Conservation (phyloP, 345 rosid species). For the Salix brachista region DNA sequence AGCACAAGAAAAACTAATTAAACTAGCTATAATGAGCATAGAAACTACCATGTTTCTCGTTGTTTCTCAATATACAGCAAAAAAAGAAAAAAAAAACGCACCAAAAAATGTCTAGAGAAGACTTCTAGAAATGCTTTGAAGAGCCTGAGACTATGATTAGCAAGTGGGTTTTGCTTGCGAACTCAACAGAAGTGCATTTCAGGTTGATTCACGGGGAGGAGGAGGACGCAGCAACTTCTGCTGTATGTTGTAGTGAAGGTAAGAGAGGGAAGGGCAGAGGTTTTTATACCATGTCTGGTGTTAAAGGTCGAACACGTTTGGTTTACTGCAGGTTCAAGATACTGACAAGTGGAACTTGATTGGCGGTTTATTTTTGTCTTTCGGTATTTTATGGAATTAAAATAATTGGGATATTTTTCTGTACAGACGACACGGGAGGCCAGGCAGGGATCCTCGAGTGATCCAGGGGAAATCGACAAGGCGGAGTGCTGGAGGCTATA, state of each 20-base stretch:
- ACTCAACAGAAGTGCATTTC: slow-evolving; percentile 39
- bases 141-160: background rate
- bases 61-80: background rate
- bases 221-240: too few species aligned
- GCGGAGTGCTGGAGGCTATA: background rate
- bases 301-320: slow-evolving; percentile 18
- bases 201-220: background rate
- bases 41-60: background rate
- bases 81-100: background rate
- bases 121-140: too few species aligned
- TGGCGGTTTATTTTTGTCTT: background rate
- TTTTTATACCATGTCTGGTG: slow-evolving; percentile 8
- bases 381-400: background rate
- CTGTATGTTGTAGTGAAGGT: rapidly evolving
- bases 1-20: background rate
- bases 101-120: background rate
- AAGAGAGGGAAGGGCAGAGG: background rate
- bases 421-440: background rate
- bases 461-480: background rate
- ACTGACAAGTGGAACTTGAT: slow-evolving; percentile 16
- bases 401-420: background rate
- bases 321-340: background rate
- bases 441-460: background rate
- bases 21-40: background rate
- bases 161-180: background rate